Evolutionary conservation across 179 eudicot species (phyloP), one percentile per base, ranked within the genome.

Genomic region (Kewa caespitosa): DNA sequence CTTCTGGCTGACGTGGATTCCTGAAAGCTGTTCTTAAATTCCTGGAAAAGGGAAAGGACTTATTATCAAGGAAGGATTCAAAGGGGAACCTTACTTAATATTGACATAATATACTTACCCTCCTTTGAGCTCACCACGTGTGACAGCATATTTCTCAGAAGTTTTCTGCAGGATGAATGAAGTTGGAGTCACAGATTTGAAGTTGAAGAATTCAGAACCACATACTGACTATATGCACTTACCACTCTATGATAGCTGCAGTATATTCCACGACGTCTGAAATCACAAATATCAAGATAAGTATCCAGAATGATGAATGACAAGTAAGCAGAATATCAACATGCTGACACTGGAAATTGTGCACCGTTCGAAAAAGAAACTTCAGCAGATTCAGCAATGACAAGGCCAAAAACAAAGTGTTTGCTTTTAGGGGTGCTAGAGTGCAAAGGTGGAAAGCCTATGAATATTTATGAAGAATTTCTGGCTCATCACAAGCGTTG

Each of bases 71-170:
- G 25, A 43, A 59, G 30, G 67, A 38, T 65, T 11, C 46, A 36
- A 46, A 59, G 38, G 50, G 59, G 55, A 42, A 74, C 32, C 39
- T 3, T 31, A 61, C 23, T 65, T 20, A 22, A 59, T 55, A 42
- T 15, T 54, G 27, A 50, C 31, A 39, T 22, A 34, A 50, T 32
- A 61, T 50, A 76, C 97, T 54, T 79, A 95, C 99, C 99, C 99
- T 83, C 99, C 99, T 82, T 85, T 90, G 70, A 92, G 92, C 81
- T 92, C 99, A n/a, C 81, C 38, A 71, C 97, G 93, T n/a, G 80
- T 84, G n/a, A 81, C 80, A 17, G 92, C 74, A 74, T 90, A 95
- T 70, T 89, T 90, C 64, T 87, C 82, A 42, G 97, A 89, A 67
- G 93, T 75, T 86, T 85, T 89, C 99, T 94, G 78, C 78, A 78